Conservation (phyloP, 495 filamentous ascomycete genomes). For the Talaromyces wortmannii region DNA sequence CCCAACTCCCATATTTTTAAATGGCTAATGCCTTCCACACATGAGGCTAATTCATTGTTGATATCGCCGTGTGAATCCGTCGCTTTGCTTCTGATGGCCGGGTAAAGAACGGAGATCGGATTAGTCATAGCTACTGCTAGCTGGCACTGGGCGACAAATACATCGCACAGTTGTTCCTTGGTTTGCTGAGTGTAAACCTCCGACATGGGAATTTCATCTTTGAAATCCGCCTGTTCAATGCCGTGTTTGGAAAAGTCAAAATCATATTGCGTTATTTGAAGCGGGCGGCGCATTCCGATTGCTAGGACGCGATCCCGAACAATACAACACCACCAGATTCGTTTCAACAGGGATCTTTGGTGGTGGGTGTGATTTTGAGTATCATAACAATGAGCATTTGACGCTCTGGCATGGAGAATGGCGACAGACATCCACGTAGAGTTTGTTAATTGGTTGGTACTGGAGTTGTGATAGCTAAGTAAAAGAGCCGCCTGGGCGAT, state of each 20-base stretch:
- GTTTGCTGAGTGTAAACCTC: conserved; percentile 33
- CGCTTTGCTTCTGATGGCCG: neutral
- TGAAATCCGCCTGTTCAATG: conserved; percentile 30
- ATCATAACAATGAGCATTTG: neutral
- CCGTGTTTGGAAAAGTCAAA: conserved; percentile 16
- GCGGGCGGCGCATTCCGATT: conserved; percentile 37
- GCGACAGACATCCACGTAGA: conserved; percentile 38
- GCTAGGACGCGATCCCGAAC: conserved; percentile 41
- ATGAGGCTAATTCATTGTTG: neutral
- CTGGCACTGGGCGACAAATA: conserved; percentile 36
- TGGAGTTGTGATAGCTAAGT: conserved; percentile 28
- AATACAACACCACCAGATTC: conserved; percentile 44
- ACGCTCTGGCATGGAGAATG: conserved; percentile 38
- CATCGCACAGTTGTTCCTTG: conserved; percentile 31
- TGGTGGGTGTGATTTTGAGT: conserved; percentile 4
- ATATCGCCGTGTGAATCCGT: neutral
- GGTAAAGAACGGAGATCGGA: conserved; percentile 16
- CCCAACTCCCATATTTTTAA: neutral
- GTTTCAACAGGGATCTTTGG: conserved; percentile 16
- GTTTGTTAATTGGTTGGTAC: conserved; percentile 30
- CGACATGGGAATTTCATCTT: conserved; percentile 30
- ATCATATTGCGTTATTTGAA: conserved; percentile 34
- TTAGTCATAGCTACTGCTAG: conserved; percentile 40
- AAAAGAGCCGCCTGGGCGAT: conserved; percentile 36
- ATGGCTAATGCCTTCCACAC: neutral